Conservation (phyloP, 257 asterid species). For the Rehmannia glutinosa region DNA sequence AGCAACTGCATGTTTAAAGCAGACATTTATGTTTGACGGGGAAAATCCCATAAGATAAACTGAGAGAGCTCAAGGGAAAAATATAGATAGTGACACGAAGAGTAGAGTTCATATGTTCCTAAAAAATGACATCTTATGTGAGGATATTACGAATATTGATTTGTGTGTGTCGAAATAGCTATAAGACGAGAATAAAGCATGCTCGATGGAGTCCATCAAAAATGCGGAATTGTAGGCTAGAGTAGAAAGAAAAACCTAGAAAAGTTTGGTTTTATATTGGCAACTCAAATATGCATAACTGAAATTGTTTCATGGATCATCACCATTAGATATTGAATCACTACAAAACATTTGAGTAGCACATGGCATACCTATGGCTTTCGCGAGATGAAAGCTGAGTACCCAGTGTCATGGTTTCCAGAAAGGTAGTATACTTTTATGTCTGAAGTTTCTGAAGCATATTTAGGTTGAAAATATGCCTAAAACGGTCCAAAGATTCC, state of each 20-base stretch:
- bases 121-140: not conserved
- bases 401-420: conserved; percentile 96
- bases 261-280: too few relatives aligned
- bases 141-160: too few relatives aligned
- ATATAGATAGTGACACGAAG: not conserved
- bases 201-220: too few relatives aligned
- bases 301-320: not conserved
- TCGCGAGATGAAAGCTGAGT: conserved; percentile 56
- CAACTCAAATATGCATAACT: not conserved
- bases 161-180: too few relatives aligned
- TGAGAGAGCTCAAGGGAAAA: not conserved
- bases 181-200: too few relatives aligned
- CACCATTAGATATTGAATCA: not conserved
- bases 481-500: conserved; percentile 85
- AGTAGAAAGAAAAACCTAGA: too few relatives aligned
- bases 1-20: not conserved
- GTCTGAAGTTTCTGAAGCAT: conserved; percentile 50
- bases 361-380: conserved; percentile 55
- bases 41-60: not conserved
- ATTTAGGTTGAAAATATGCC: conserved; percentile 78
- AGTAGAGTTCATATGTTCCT: not conserved
- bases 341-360: not conserved
- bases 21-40: not conserved
- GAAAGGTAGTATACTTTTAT: conserved; percentile 51
- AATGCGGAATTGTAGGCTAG: too few relatives aligned